Evolutionary conservation across 306 rosid genomes (phyloP).

Genomic region (Acacia crassicarpa): DNA sequence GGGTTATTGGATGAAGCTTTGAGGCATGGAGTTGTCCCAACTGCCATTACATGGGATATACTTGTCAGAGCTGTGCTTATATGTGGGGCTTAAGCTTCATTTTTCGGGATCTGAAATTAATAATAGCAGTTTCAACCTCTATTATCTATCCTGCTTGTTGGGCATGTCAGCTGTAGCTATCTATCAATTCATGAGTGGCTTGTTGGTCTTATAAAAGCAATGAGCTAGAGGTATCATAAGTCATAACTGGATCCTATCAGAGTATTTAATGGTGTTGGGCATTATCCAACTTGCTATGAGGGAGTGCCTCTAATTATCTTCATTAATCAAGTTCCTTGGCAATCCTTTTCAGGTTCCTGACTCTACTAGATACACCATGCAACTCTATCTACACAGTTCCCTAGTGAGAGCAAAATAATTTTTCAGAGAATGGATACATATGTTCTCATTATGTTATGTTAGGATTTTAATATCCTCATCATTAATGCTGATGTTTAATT

Average conservation of each 20-base stretch:
- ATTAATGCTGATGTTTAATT: background rate
- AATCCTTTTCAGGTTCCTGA: background rate
- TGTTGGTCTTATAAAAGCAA: background rate
- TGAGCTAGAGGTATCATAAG: background rate
- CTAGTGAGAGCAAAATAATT: background rate
- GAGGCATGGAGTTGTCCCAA: conserved; percentile 66
- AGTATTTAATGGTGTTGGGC: background rate
- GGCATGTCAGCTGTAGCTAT: background rate
- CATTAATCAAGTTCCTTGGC: background rate
- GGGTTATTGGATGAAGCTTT: conserved; percentile 63
- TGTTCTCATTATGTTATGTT: conserved; percentile 4
- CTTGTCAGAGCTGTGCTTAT: conserved; percentile 76
- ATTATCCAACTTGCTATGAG: background rate
- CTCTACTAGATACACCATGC: background rate
- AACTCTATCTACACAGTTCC: background rate
- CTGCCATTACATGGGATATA: conserved; percentile 80
- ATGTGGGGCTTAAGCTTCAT: conserved; percentile 37
- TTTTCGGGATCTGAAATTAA: conserved; percentile 7
- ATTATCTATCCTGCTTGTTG: conserved; percentile 1
- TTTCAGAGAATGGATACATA: background rate
- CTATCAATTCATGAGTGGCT: background rate
- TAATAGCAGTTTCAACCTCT: conserved; percentile 16
- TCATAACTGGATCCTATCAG: background rate
- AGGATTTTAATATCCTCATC: background rate
- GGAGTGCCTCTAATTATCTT: background rate